Conservation (phyloP, 202 grass and related monocot species). For the Alloteropsis angusta region DNA sequence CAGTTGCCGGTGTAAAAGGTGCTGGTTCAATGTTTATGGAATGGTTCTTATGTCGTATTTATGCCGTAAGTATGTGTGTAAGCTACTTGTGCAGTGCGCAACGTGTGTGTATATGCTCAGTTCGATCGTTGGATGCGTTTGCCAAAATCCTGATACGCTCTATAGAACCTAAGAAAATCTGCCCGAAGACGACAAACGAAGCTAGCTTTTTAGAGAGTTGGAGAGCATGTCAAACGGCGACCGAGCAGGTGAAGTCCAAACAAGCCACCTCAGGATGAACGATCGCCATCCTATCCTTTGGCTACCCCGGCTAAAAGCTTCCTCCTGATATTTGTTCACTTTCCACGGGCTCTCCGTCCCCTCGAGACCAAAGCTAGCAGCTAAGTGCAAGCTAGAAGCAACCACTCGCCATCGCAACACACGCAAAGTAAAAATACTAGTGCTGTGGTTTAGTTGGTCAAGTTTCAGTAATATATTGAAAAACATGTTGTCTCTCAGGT, state of each 20-base stretch:
- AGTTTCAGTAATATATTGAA: too few relatives aligned
- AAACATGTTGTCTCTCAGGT: too few relatives aligned
- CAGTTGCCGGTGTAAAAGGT: neutral
- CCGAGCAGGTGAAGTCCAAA: slow-evolving; percentile 4
- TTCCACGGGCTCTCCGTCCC: slow-evolving; percentile 1
- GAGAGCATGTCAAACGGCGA: neutral
- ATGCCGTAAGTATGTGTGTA: neutral
- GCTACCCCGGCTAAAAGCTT: neutral
- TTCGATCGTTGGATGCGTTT: neutral
- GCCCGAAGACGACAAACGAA: neutral
- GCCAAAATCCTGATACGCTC: neutral
- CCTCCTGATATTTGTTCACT: neutral
- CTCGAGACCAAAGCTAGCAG: neutral
- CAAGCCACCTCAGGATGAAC: neutral
- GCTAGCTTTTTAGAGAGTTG: too few relatives aligned
- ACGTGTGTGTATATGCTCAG: too few relatives aligned
- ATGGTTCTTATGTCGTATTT: neutral
- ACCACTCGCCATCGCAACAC: neutral
- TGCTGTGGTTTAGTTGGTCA: too few relatives aligned
- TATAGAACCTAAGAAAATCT: too few relatives aligned
- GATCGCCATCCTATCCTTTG: neutral
- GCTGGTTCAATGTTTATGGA: neutral
- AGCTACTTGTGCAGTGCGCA: neutral
- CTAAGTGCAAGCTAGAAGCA: neutral
- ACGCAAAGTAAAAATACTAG: too few relatives aligned